A percentile compares a stretch with the other conserved stretches of the same genome.
Evolutionary conservation across 108 stramenopile species (phyloP).

Genomic region (Epithemia pelagica): DNA sequence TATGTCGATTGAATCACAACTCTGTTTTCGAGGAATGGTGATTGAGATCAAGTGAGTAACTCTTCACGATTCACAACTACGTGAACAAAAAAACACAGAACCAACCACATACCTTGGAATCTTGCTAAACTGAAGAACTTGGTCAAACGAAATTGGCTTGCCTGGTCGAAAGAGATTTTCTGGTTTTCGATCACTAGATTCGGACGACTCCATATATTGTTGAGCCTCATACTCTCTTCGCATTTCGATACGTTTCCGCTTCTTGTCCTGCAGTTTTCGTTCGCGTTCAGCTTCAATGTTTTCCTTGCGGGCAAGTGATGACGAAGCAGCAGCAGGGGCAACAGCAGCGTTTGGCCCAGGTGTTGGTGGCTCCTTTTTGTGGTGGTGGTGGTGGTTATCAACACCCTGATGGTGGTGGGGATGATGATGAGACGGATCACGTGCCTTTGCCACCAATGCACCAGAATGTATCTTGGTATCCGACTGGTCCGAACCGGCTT

Average conservation of each 20-base stretch:
- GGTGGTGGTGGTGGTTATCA: conserved; percentile 3
- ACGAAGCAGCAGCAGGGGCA: neutral
- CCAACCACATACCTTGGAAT: conserved; percentile 39
- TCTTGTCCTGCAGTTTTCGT: conserved; percentile 52
- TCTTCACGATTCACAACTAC: neutral
- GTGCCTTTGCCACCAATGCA: neutral
- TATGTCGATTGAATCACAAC: conserved; percentile 42
- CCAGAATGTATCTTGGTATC: neutral
- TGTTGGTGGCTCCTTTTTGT: neutral
- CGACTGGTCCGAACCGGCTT: conserved; percentile 9
- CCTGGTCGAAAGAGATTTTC: conserved; percentile 44
- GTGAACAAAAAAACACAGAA: neutral
- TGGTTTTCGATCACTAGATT: conserved; percentile 24
- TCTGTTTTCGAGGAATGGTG: conserved; percentile 19
- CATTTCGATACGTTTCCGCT: conserved; percentile 63
- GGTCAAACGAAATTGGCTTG: conserved; percentile 46
- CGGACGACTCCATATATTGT: conserved; percentile 61
- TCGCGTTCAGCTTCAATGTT: conserved; percentile 21
- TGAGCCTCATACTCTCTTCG: conserved; percentile 66
- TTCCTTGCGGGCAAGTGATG: neutral
- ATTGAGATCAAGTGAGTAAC: neutral
- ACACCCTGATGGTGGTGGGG: neutral
- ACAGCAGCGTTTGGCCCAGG: neutral
- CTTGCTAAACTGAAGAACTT: conserved; percentile 56
- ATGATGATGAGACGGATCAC: neutral